Base-by-base conservation (phyloP, 176 grass and related monocot genomes). In the Carex parvula region DNA sequence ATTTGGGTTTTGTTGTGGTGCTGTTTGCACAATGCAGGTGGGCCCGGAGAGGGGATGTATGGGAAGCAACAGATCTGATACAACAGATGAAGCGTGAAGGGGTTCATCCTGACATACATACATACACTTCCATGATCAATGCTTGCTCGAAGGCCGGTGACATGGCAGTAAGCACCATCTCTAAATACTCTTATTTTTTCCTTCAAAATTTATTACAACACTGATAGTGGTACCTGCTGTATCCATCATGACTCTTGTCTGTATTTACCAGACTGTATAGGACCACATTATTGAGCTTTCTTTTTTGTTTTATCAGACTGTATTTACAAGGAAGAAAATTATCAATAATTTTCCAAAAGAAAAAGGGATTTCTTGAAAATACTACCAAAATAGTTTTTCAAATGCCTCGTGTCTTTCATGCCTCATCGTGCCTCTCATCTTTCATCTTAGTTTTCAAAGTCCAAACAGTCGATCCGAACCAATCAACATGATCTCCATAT, bases 1-100 rank as follows among this genome's bases (percentile, higher is more conserved):
- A 32, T 57, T 33, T 18, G 14, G 15, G 3, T 78, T 52, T 22
- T 22, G 12, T 74, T 67, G 15, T 17, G 68, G 22, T 78, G 73
- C 24, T 56, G 12, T 57, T 78, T 78, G 50, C 52, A 55, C 52
- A 70, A 69, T 92, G 80, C 81, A 99, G 96, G 85, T 99, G 96
- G 96, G 96, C 96, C 65, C 83, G 88, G 70, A 99, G 96, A 86
- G 93, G 96, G 30, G 96, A 99, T 90, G 96, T 99, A 84, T 99
- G 96, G 96, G 96, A 99, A 88, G 91, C 96, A 54, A 77, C 80
- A 14, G 97, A 99, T 89, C 89, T 99, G 46, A 89, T 99, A 89
- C 92, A 96, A 73, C 91, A 96, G 68, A 99, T 96, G 97, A 95
- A 99, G 89, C 76, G 93, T 67, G 96, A 99, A 82, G 93, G 93